phyloP scores from a whole-genome alignment of 78 protist genomes.

The Chrysochromulina tobinii region DNA sequence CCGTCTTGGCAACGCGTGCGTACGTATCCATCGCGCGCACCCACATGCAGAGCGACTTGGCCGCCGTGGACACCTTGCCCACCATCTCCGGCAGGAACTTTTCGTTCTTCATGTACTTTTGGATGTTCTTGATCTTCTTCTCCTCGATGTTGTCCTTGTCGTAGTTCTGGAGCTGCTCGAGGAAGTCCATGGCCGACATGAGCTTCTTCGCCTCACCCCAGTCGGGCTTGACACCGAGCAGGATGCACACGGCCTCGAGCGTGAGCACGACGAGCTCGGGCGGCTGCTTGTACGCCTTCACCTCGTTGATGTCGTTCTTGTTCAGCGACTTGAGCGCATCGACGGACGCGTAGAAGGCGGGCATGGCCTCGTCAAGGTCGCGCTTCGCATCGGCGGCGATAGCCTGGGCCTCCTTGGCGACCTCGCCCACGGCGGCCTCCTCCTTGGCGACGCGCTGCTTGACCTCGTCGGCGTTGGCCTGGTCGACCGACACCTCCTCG shows the following conservation, averaged over 20 bases:
- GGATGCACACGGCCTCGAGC: slow-evolving; percentile 81
- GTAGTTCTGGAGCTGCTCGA: slow-evolving; percentile 43
- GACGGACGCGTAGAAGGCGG: slow-evolving; percentile 67
- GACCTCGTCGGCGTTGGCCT: slow-evolving; percentile 55
- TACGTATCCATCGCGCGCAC: slow-evolving; percentile 65
- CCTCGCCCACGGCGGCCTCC: slow-evolving; percentile 33
- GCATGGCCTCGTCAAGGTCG: slow-evolving; percentile 78
- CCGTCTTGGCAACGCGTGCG: slow-evolving; percentile 53
- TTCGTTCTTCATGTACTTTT: slow-evolving; percentile 36
- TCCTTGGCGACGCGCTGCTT: slow-evolving; percentile 42
- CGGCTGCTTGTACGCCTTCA: slow-evolving; percentile 74
- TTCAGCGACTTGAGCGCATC: slow-evolving; percentile 64
- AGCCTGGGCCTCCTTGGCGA: slow-evolving; percentile 43
- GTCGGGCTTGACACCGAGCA: slow-evolving; percentile 46
- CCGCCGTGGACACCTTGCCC: slow-evolving; percentile 50
- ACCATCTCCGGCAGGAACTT: slow-evolving; percentile 59
- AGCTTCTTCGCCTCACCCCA: slow-evolving; percentile 66
- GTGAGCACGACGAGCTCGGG: slow-evolving; percentile 72
- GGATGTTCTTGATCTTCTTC: neutral
- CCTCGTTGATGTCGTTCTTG: slow-evolving; percentile 58
- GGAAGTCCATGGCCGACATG: slow-evolving; percentile 58
- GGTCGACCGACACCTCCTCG: slow-evolving; percentile 48
- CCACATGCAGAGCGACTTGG: slow-evolving; percentile 73
- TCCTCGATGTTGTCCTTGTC: slow-evolving; percentile 74
- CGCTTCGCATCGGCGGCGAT: slow-evolving; percentile 51